Base-by-base conservation (phyloP, 257 asterid genomes). In the Solanum corneliomulleri region DNA sequence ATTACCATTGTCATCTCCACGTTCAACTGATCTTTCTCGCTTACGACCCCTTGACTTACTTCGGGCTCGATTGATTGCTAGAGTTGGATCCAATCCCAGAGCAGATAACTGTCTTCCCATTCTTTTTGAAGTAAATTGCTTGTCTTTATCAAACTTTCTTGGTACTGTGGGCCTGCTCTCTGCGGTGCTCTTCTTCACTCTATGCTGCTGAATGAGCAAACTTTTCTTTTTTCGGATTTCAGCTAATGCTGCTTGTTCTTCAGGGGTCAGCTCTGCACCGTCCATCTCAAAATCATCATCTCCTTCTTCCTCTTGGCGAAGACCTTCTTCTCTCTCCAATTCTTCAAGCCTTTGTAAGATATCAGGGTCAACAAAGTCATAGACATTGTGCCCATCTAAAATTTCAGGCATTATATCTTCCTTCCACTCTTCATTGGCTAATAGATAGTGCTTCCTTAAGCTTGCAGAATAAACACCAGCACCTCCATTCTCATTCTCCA, bases 381-480 rank as follows among this genome's bases (percentile, higher is more conserved):
- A 93, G 31, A 97, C 99, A 85, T 97, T 97, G 93, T 97, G 99
- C 29, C 99, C 99, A 81, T 96, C 98, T 66, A 95, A 92, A 87
- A 97, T 93, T 90, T 97, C 98, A 1, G 99, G 98, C 91, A 96
- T 92, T 39, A 88, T 70, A 66, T 97, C 99, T 87, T 93, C 97
- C 89, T 97, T 97, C 99, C 99, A 97, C 64, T 96, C 98, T 29
- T 94, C 98, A 39, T 94, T 15, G 14, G 98, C 99, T 31, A 97
- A 92, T 75, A 96, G 91, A 87, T 96, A 94, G 87, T 91, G 91
- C 94, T 97, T 97, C 74, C 87, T 97, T 94, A 97, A 89, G 92
- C 95, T 95, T 20, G 98, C 99, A n/a, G 99, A 97, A 92, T 97
- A 97, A 11, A 97, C 99, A 91, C 99, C 99, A 0, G 99, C 99